Base-by-base conservation (phyloP, 805 yeast species). In the Wickerhamiella cacticola region DNA sequence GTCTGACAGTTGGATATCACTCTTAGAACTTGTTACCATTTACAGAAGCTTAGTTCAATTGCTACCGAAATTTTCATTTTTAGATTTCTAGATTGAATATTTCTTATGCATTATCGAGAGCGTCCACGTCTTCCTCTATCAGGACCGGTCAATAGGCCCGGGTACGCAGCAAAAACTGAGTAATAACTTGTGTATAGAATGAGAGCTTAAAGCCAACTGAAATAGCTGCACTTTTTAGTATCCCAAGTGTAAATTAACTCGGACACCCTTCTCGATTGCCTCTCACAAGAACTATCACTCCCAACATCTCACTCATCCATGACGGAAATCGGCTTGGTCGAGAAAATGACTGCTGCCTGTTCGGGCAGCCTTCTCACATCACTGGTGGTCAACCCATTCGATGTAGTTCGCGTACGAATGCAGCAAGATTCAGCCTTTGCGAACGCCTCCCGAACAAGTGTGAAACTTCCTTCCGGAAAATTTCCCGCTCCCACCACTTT, bases 361-460 rank as follows among this genome's bases (percentile, higher is more conserved):
- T 57, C 67, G 4, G 72, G 72, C 34, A 64, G 72, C 22, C 48
- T 68, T 18, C 50, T 66, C 45, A 69, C 71, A 12, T 64, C 72
- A 13, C 46, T 68, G n/a, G 61, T 53, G 9, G 66, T 63, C 29
- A 69, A 69, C 28, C 72, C 72, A 10, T 63, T 68, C 41, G 72
- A 68, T 47, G 73, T 68, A 6, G 65, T 67, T 8, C 55, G 72
- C 16, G 71, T 68, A 2, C 64, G 72, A 3, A 54, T 68, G 54
- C 72, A 68, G 57, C 67, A 68, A 46, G 64, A 65, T 34, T 48
- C 54, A 26, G 61, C 62, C 3, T 36, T 40, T 23, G 35, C 43
- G 2, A 26, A 23, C 34, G 33, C 46, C 19, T 19, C 15, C 19
- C 23, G 41, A 15, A 23, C 34, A 10, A 12, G 38, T 13, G 15